These are phyloP conservation scores for Mucor racemosus DNA, from an alignment of 371 early-diverging fungal species.

Conservation along the genomic window DNA sequence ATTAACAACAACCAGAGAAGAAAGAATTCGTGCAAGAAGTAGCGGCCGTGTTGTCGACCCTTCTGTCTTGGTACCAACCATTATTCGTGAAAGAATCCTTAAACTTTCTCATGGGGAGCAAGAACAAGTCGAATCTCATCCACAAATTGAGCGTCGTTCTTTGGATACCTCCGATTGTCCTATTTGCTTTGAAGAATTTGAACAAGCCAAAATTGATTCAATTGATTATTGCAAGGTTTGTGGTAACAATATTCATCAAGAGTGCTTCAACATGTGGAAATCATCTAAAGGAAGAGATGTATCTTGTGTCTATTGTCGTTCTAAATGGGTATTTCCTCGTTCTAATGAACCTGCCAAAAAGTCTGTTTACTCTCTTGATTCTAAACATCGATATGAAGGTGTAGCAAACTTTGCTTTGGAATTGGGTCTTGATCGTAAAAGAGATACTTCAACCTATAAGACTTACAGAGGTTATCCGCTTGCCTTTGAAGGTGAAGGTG, in stretches of 20 bases:
- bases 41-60: constrained; percentile 11
- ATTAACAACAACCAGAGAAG: background rate
- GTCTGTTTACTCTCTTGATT: background rate
- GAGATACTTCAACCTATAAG: constrained; percentile 29
- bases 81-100: constrained; percentile 18
- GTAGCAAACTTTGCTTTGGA: constrained; percentile 32
- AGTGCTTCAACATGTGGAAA: constrained; percentile 39
- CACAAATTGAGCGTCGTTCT: constrained; percentile 23
- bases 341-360: constrained; percentile 3
- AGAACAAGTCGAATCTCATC: background rate
- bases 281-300: constrained; percentile 16
- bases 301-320: constrained; percentile 48
- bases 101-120: background rate
- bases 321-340: constrained; percentile 25
- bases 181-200: constrained; percentile 46
- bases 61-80: constrained; percentile 21
- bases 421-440: constrained; percentile 22
- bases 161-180: constrained; percentile 46
- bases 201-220: constrained; percentile 18
- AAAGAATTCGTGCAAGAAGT: constrained; percentile 11
- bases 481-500: background rate
- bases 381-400: constrained; percentile 15
- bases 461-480: background rate
- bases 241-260: constrained; percentile 45
- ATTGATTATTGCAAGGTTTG: constrained; percentile 39